Evolutionary conservation across 805 yeast genomes (phyloP), one percentile per base, ranked within the genome.

Genomic region (Candida anglica): DNA sequence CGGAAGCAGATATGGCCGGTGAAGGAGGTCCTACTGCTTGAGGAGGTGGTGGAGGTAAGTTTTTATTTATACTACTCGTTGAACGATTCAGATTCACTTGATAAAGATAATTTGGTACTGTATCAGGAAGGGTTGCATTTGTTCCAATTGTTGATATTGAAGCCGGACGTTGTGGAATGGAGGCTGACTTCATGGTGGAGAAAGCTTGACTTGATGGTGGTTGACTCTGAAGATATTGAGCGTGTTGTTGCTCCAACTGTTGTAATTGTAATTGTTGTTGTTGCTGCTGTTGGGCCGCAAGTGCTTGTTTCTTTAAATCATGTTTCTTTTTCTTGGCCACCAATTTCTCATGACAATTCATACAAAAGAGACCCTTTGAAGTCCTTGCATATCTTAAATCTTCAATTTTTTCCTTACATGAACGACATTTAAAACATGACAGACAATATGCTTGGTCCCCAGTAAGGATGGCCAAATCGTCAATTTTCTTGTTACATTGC

Each of bases 371-470:
- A 0, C 98, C 98, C 50, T 85, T 89, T 27, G 89, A 81, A 0
- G 97, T 91, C 52, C 95, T 73, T 11, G 97, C 97, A 56, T 93
- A 93, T 44, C 88, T 72, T 44, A 89, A 65, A 59, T 91, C 95
- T 51, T 84, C 94, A 41, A 91, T 91, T 38, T 81, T 80, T 41
- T 75, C 75, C 54, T 83, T 81, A 64, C 98, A 91, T 46, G 86
- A 81, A 32, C 91, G 77, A 58, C 98, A 91, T 48, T 79, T 79
- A 64, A 91, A 93, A 58, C 98, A 91, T 32, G 72, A 70, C 6
- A 94, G 77, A 57, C 98, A 93, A 57, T 86, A 93, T 3, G 98
- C 96, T 53, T 86, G 91, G 48, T 93, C 94, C 17, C 96, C 96
- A 1, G 98, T 88, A 21, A 91, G 68, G 19, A 93, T 89, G 10